Evolutionary conservation across 139 green algal species (phyloP), one percentile per base, ranked within the genome.

Genomic region (Nannochloris sp.): DNA sequence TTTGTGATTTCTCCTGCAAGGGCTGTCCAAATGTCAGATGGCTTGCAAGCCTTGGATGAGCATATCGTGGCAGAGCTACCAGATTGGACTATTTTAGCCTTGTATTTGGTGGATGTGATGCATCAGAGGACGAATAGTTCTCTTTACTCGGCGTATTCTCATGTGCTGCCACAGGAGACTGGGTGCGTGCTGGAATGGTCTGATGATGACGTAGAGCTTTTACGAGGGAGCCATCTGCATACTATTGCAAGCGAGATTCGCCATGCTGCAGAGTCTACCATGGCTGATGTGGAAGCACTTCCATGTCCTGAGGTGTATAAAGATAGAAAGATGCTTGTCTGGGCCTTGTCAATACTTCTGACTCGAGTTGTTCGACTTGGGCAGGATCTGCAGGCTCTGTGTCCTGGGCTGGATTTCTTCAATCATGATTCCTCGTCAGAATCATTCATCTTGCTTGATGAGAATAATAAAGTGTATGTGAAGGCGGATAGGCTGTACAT

Each of bases 151-250:
- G 21, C 57, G 2, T 85, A 87, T 29, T 6, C 76, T 11, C 15
- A 24, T 5, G 43, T 76, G 19, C 73, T 89, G 55, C 81, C 80
- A 18, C 10, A 56, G 4, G 18, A n/a, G 0, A 71, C 72, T 14
- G 73, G 70, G 11, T 75, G 74, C 23, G 77, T 90, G 25, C 76
- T 91, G 25, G 72, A 85, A 43, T 91, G 84, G 84, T 51, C 34
- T 15, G 48, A 76, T 2, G 59, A 71, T 8, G 67, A 91, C 64
- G 81, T 86, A 40, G 64, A 48, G 6, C 58, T 51, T 48, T 68
- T 87, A 25, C n/a, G 48, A 4, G 75, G 69, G 27, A 68, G 55
- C 15, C 56, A 58, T 8, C 55, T 83, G 27, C 29, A 56, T 4
- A 6, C 21, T 27, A 64, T 61, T 4, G 82, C 81, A 6, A 7